Evolutionary conservation across 441 rosid genomes (phyloP), one percentile per base, ranked within the genome.

Genomic region (Brassica hybrid): DNA sequence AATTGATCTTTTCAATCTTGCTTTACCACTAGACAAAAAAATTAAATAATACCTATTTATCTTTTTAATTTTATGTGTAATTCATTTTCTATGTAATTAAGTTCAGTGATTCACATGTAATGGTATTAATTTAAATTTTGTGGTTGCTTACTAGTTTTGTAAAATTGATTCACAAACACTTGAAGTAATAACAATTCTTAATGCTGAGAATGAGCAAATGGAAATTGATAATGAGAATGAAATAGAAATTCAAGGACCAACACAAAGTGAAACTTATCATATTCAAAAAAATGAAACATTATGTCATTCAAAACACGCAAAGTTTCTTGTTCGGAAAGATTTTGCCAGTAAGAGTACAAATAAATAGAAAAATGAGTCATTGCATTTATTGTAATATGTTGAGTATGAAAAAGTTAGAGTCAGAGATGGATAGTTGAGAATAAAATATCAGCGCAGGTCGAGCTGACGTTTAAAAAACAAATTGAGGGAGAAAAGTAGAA

Each of bases 181-280:
- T 12, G 41, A 48, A 14, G 7, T 6, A 5, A 5, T 48, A 7
- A 13, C 18, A 34, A 2, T 16, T 56, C 34, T 34, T 34, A 34
- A 19, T 34, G 64, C n/a, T 69, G 32, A 69, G 52, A 69, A 34
- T 34, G 64, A 69, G 17, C 56, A 27, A 69, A 7, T 9, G 36
- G 8, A 32, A 32, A 32, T 6, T 32, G 11, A 32, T 48, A 34
- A 56, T 32, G 7, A 32, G 36, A 6, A 32, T 32, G 36, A 32
- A 32, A 6, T 32, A 32, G 7, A 32, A 32, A 32, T 13, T 56
- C 63, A 32, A 69, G 61, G 1, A 16, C 12, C 27, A 25, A 0
- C 34, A 27, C 6, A 4, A 25, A 25, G 43, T 50, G 60, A 48
- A 21, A 27, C 25, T 27, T 43, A 52, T 34, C 62, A 30, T 34